Percentiles rank a stretch among this genome's conserved stretches.
Conservation (phyloP, 768 basidiomycete species). For the Floccularia luteovirens region DNA sequence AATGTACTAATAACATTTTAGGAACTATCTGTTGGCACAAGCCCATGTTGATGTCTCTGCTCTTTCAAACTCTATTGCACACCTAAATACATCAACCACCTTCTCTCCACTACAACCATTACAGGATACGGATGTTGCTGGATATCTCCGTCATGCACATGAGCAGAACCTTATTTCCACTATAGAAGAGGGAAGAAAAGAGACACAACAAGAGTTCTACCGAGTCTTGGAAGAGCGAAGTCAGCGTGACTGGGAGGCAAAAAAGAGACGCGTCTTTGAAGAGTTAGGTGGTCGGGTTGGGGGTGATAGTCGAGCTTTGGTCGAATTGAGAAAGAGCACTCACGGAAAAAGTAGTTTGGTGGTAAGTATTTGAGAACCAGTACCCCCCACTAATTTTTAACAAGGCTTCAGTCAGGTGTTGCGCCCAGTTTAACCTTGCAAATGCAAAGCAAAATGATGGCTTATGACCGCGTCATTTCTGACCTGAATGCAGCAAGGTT, state of each 20-base stretch:
- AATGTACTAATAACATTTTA: slow-evolving; percentile 19
- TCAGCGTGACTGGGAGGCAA: slow-evolving; percentile 81
- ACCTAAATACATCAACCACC: slow-evolving; percentile 73
- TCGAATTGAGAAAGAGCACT: slow-evolving; percentile 56
- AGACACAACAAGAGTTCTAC: slow-evolving; percentile 84
- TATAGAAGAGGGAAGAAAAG: slow-evolving; percentile 82
- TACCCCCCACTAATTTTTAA: slow-evolving; percentile 1
- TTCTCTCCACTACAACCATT: slow-evolving; percentile 88
- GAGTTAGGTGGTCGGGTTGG: slow-evolving; percentile 70
- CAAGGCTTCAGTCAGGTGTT: slow-evolving; percentile 18
- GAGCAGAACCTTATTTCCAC: slow-evolving; percentile 93
- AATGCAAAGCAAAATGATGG: slow-evolving; percentile 95
- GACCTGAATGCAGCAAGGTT: slow-evolving; percentile 72
- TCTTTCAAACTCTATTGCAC: slow-evolving; percentile 74
- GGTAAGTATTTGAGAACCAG: slow-evolving; percentile 25
- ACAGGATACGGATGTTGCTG: slow-evolving; percentile 90
- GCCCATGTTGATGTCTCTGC: slow-evolving; percentile 92
- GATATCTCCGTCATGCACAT: slow-evolving; percentile 91
- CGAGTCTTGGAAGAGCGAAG: slow-evolving; percentile 68
- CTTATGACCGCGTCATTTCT: slow-evolving; percentile 77
- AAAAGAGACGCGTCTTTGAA: slow-evolving; percentile 85
- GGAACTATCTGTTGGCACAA: slow-evolving; percentile 89
- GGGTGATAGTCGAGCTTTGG: slow-evolving; percentile 45
- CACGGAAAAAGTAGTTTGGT: slow-evolving; percentile 48
- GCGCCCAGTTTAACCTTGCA: slow-evolving; percentile 59